Conservation (phyloP, 305 asterid species). For the Solanum hybrid region DNA sequence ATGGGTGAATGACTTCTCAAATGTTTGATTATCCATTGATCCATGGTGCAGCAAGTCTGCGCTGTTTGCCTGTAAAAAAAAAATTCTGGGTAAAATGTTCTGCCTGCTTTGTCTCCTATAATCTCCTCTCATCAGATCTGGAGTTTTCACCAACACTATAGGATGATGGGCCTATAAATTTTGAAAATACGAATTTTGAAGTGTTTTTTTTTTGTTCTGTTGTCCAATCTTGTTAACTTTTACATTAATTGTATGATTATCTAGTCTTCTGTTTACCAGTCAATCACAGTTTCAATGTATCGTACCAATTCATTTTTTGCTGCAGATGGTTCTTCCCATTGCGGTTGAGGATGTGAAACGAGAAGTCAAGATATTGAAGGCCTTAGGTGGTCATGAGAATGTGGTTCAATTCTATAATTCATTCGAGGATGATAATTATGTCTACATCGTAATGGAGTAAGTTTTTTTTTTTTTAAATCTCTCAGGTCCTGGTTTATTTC, state of each 20-base stretch:
- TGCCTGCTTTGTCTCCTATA: background rate
- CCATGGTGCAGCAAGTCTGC: background rate
- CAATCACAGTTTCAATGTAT: background rate
- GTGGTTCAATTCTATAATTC: constrained; percentile 74
- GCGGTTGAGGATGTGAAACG: constrained; percentile 83
- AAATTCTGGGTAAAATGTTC: background rate
- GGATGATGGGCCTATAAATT: background rate
- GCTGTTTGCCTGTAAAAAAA: background rate
- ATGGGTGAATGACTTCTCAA: background rate
- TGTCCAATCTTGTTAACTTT: background rate
- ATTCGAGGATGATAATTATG: constrained; percentile 62
- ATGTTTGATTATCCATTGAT: background rate
- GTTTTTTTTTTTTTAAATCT: constrained; percentile 7
- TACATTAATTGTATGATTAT: background rate
- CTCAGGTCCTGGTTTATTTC: background rate
- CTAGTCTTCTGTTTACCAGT: background rate
- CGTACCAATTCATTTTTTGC: background rate
- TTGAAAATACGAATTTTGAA: background rate
- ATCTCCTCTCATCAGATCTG: background rate
- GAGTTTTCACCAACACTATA: background rate
- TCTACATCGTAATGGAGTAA: constrained; percentile 82
- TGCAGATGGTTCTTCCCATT: constrained; percentile 74
- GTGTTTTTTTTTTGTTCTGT: background rate
- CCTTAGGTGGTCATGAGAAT: constrained; percentile 74
- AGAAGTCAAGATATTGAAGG: constrained; percentile 78